phyloP scores from a whole-genome alignment of 371 early-diverging fungal genomes.

The Mucor piriformis region DNA sequence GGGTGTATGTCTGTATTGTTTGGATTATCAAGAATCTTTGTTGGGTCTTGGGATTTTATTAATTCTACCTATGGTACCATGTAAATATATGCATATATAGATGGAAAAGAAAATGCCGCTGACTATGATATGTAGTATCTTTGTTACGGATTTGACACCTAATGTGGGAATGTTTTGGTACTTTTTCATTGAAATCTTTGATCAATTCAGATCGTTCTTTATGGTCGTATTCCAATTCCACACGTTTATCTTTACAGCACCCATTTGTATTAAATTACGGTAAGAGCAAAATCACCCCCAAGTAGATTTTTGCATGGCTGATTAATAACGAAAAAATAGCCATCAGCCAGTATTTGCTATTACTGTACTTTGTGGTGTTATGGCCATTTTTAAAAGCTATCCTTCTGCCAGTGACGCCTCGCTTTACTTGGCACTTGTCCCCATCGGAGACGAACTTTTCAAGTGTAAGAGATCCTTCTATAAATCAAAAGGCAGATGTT shows the following conservation, averaged over 20 bases:
- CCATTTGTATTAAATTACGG: constrained; percentile 76
- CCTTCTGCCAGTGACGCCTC: constrained; percentile 87
- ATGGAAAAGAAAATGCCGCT: not conserved
- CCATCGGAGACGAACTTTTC: constrained; percentile 80
- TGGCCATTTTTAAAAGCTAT: constrained; percentile 89
- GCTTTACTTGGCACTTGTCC: constrained; percentile 78
- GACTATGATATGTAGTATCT: constrained; percentile 30
- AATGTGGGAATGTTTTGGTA: constrained; percentile 97
- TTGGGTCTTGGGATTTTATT: constrained; percentile 77
- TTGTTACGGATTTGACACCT: constrained; percentile 87
- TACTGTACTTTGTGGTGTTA: constrained; percentile 69
- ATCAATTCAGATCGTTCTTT: constrained; percentile 94
- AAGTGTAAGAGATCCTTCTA: constrained; percentile 72
- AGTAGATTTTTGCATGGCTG: too few relatives aligned
- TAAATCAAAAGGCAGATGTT: too few relatives aligned
- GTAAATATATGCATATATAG: constrained; percentile 43
- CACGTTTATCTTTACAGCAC: constrained; percentile 80
- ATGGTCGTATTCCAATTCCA: constrained; percentile 89
- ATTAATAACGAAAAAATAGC: constrained; percentile 35
- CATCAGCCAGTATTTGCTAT: constrained; percentile 80
- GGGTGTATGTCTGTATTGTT: constrained; percentile 53
- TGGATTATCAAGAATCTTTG: constrained; percentile 57
- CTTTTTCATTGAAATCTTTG: constrained; percentile 97
- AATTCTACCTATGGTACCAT: constrained; percentile 76
- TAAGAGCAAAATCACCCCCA: constrained; percentile 41